Percentiles rank a stretch among this genome's conserved stretches.
These are phyloP conservation scores for Euphorbia lathyris DNA, from an alignment of 345 rosid genomes.

Conservation along the genomic window DNA sequence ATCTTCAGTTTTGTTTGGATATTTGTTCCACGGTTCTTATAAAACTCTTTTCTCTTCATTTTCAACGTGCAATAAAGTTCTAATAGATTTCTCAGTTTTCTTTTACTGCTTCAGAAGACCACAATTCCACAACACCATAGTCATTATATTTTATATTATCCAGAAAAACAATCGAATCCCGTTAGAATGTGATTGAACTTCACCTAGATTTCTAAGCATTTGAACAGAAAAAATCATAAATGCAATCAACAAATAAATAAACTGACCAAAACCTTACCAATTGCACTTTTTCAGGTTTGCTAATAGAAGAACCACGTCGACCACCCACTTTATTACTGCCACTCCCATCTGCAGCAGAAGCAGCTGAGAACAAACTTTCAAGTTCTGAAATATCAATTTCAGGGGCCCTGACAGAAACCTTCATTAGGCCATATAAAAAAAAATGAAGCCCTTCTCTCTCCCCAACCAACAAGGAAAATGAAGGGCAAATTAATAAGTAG, in stretches of 20 bases:
- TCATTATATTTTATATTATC: background rate
- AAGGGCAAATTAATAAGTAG: constrained; percentile 11
- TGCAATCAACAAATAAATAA: background rate
- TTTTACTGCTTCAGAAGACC: background rate
- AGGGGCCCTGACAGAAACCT: constrained; percentile 68
- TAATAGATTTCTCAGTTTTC: background rate
- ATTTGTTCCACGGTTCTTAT: background rate
- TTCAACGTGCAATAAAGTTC: background rate
- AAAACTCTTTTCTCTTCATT: background rate
- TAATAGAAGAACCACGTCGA: constrained; percentile 77
- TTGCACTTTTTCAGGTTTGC: constrained; percentile 93
- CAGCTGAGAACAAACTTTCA: constrained; percentile 90
- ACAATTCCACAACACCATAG: background rate
- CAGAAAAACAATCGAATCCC: background rate
- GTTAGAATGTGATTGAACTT: background rate
- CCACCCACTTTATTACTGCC: constrained; percentile 58
- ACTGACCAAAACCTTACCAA: constrained; percentile 44
- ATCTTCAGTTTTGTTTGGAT: background rate
- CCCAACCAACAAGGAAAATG: background rate
- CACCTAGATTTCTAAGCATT: background rate
- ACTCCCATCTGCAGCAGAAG: constrained; percentile 54
- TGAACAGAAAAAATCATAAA: background rate
- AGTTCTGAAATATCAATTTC: constrained; percentile 98
- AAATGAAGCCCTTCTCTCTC: constrained; percentile 3
- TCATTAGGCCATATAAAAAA: constrained; percentile 14